A percentile compares a stretch with the other conserved stretches of the same genome.
phyloP scores from a whole-genome alignment of 2,329 filamentous ascomycete genomes.

The Colletotrichum agaves region DNA sequence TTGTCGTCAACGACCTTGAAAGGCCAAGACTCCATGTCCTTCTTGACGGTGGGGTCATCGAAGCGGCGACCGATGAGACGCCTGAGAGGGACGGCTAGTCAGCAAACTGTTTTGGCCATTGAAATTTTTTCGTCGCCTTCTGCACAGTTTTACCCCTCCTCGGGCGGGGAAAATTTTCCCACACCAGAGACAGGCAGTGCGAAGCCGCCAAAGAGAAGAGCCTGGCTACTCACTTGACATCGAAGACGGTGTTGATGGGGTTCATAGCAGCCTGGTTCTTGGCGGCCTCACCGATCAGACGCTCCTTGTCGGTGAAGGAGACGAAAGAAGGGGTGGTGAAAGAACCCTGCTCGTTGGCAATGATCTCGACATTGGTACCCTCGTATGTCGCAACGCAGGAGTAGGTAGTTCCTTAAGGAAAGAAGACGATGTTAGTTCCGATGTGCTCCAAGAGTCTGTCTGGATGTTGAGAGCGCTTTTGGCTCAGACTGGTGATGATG shows the following conservation, averaged over 20 bases:
- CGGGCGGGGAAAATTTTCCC: slow-evolving; percentile 20
- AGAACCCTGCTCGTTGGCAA: slow-evolving; percentile 99
- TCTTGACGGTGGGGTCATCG: slow-evolving; percentile 96
- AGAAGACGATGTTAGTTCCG: slow-evolving; percentile 38
- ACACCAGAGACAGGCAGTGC: not conserved
- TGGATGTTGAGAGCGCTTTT: not conserved
- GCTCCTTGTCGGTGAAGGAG: slow-evolving; percentile 98
- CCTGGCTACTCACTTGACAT: slow-evolving; percentile 84
- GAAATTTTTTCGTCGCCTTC: slow-evolving; percentile 3
- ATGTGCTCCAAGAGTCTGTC: not conserved
- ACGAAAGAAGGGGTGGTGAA: slow-evolving; percentile 99
- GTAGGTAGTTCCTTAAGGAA: slow-evolving; percentile 89
- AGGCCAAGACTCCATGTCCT: slow-evolving; percentile 98
- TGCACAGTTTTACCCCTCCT: slow-evolving; percentile 26
- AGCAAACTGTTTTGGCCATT: slow-evolving; percentile 9
- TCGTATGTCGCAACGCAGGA: slow-evolving; percentile 99
- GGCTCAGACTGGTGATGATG: not conserved
- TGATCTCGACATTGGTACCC: slow-evolving; percentile 99
- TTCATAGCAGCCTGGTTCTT: slow-evolving; percentile 99
- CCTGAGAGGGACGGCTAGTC: slow-evolving; percentile 60
- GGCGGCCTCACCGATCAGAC: slow-evolving; percentile 98
- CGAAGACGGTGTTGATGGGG: slow-evolving; percentile 97
- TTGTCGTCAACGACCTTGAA: slow-evolving; percentile 97
- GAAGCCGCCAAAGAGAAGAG: not conserved
- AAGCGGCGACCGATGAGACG: slow-evolving; percentile 97